Percentiles rank a stretch among this genome's conserved stretches.
These are phyloP conservation scores for Pouteria campechiana DNA, from an alignment of 179 eudicot genomes.

Conservation along the genomic window DNA sequence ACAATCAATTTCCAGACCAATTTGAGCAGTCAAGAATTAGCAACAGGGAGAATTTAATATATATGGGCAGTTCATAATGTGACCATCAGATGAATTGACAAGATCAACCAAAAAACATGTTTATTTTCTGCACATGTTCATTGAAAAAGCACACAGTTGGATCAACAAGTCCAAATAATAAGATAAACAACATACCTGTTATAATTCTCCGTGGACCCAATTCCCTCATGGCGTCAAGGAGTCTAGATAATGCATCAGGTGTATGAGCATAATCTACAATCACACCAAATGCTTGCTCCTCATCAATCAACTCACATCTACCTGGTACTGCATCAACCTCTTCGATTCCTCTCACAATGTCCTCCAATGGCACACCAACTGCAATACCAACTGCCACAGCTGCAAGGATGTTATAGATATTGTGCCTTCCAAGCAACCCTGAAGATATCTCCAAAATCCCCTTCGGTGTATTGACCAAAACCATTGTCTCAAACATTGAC, in stretches of 20 bases:
- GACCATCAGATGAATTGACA: too few relatives aligned
- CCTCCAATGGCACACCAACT: conserved; percentile 93
- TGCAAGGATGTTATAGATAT: conserved; percentile 84
- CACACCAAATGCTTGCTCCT: conserved; percentile 97
- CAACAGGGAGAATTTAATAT: too few relatives aligned
- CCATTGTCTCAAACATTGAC: conserved; percentile 91
- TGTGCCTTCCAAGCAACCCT: conserved; percentile 87
- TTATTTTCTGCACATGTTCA: too few relatives aligned
- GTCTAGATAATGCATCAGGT: conserved; percentile 72
- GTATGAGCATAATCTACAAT: conserved; percentile 85
- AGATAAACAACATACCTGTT: conserved; percentile 43
- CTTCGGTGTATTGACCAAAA: conserved; percentile 77
- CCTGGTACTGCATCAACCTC: conserved; percentile 98
- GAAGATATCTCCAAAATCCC: conserved; percentile 96
- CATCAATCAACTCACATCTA: conserved; percentile 92
- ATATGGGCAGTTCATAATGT: too few relatives aligned
- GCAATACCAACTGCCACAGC: conserved; percentile 95
- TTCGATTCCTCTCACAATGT: conserved; percentile 94
- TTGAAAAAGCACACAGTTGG: neutral
- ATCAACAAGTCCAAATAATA: neutral
- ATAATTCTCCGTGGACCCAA: conserved; percentile 75
- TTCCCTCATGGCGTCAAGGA: conserved; percentile 83
- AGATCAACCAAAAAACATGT: too few relatives aligned
- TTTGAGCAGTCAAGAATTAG: too few relatives aligned
- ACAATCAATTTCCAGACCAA: too few relatives aligned